Conservation (phyloP, 2,329 filamentous ascomycete species). For the Trichoderma cornu-damae region DNA sequence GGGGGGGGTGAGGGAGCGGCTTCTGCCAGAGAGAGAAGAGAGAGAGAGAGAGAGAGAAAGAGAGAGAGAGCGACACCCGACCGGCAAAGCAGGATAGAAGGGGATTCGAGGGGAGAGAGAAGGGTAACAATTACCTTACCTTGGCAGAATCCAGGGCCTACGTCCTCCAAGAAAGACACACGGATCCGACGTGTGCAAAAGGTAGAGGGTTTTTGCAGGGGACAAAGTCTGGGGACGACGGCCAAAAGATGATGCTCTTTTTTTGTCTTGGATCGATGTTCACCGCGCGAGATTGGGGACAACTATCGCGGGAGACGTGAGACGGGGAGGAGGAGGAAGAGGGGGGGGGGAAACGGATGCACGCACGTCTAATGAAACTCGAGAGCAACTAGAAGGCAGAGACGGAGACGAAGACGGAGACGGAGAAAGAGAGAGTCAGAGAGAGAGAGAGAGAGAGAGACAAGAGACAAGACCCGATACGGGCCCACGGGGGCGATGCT, state of each 20-base stretch:
- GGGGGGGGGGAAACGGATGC: background rate
- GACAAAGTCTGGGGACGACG: constrained; percentile 11
- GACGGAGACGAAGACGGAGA: background rate
- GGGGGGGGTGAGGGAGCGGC: background rate
- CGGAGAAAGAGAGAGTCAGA: too few relatives aligned
- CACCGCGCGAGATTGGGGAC: background rate
- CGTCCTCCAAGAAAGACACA: constrained; percentile 13
- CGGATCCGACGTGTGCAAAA: constrained; percentile 10
- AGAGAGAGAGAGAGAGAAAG: background rate
- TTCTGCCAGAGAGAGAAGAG: background rate
- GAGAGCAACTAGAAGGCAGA: background rate
- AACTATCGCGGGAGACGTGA: background rate
- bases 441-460: too few relatives aligned
- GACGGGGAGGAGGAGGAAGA: background rate
- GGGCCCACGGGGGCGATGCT: too few relatives aligned
- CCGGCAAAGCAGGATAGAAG: background rate
- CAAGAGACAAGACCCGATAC: too few relatives aligned
- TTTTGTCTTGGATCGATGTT: constrained; percentile 5
- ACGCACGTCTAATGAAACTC: background rate
- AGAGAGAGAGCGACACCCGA: background rate
- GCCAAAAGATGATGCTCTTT: too few relatives aligned
- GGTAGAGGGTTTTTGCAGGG: background rate
- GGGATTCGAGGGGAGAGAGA: constrained; percentile 21
- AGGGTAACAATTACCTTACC: constrained; percentile 21
- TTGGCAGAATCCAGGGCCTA: constrained; percentile 23